Evolutionary conservation across 441 rosid species (phyloP), one percentile per base, ranked within the genome.

Genomic region (Eutrema salsugineum): DNA sequence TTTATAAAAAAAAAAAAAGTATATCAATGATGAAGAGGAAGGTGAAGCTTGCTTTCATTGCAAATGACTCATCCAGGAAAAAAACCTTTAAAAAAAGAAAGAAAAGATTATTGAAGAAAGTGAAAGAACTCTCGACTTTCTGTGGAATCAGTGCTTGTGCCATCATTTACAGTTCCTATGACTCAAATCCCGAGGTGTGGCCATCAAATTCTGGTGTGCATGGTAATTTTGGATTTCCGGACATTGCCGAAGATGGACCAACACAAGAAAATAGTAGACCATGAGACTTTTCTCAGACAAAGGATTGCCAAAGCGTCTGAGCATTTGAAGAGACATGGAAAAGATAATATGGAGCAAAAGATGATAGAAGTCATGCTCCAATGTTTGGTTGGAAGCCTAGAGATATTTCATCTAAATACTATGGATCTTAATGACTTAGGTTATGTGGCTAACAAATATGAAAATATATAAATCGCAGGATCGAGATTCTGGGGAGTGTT

Each of bases 21-120:
- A 6, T 12, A 24, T 12, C 38, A n/a, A 87, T 89, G 93, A 81
- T 90, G 0, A 85, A 92, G 30, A 84, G 77, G 76, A 91, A 86
- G 72, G 94, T 91, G 72, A 85, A 84, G 76, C 84, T 91, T 16
- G 85, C 83, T 5, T 86, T 55, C 72, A 87, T 91, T 12, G 3
- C 53, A 4, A 82, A 86, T 11, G 87, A 83, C n/a, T 69, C 93
- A 0, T 77, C 85, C 0, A 83, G 91, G 14, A 90, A 83, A 60
- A 84, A 85, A 6, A 84, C 90, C 0, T 88, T 67, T 54, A 90
- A 84, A 55, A 76, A 87, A 50, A 77, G 94, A 62, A 88, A 85
- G 84, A 85, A 76, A 36, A 89, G 91, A 0, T 46, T 88, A 30
- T 19, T 88, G 79, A 90, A 86, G 79, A 90, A 88, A 78, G 85